Base-by-base conservation (phyloP, 2,329 filamentous ascomycete species). In the Penicillium sp. region DNA sequence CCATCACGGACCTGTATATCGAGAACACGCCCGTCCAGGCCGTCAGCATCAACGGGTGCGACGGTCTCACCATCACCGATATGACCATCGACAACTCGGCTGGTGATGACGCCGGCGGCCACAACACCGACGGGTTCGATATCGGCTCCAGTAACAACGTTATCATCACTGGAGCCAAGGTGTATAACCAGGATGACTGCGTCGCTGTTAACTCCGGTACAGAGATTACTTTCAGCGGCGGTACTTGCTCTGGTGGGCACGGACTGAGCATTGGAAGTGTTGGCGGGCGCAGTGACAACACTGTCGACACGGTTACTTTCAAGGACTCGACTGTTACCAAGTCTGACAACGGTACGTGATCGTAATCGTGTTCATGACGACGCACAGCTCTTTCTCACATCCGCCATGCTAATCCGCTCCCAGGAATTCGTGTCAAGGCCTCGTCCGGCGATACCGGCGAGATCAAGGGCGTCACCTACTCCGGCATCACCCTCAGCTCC, bases 141-240 rank as follows among this genome's bases (percentile, higher is more conserved):
- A 67, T 75, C 53, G 65, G 71, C 17, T 63, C 83, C 76, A 82
- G 79, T 17, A 77, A 74, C 26, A 78, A 77, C 41, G 75, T 87
- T 44, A 81, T 76, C 55, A 86, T 88, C 70, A 76, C 76, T 56
- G 80, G 81, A 47, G 83, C 83, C 29, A 79, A 75, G 58, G 77
- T 87, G 58, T 79, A 83, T 70, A 87, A 87, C 76, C 85, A 87
- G 73, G 85, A 88, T 63, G 85, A 87, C 69, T 88, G 85, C 68
- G 73, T 87, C 11, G 85, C 85, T 38, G 76, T 87, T 67, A 87
- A 87, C 76, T 85, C 83, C 2, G 85, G 85, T 59, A 81, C 76
- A 23, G 72, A 73, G 54, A 74, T 74, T 59, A 48, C 67, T 8
- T 73, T 74, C 66, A 71, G 66, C 15, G 69, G 70, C 13, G 72